phyloP scores from a whole-genome alignment of 2,329 filamentous ascomycete species.

The Amesomyces nigricolor region DNA sequence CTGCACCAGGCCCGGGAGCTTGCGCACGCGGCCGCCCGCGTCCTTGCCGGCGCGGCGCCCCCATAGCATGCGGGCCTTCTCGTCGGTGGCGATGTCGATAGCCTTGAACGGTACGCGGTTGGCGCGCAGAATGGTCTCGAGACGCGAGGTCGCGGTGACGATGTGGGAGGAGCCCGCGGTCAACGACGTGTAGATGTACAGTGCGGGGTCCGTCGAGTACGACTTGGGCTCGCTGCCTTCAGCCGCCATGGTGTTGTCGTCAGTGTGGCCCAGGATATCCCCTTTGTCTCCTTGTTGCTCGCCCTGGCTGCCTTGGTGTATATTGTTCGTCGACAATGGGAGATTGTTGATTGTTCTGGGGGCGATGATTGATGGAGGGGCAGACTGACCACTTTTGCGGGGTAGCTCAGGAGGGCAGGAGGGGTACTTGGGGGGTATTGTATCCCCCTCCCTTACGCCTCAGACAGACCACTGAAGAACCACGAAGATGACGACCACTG shows the following conservation, averaged over 20 bases:
- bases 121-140: constrained; percentile 92
- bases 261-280: not conserved
- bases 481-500: too few species aligned
- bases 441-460: too few species aligned
- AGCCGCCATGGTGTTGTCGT: constrained; percentile 12
- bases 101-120: constrained; percentile 93
- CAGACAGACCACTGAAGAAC: too few species aligned
- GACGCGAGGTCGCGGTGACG: constrained; percentile 87
- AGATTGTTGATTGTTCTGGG: not conserved
- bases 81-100: constrained; percentile 84
- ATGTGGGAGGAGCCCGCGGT: constrained; percentile 95
- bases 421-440: too few species aligned
- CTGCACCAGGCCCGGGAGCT: constrained; percentile 84
- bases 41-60: constrained; percentile 74
- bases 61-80: constrained; percentile 84
- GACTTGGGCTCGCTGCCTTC: constrained; percentile 17
- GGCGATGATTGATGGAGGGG: not conserved
- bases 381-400: constrained; percentile 1
- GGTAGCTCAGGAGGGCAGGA: not conserved
- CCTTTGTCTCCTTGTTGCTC: not conserved
- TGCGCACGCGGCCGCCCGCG: constrained; percentile 56
- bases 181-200: constrained; percentile 95
- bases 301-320: too few species aligned
- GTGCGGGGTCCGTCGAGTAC: constrained; percentile 51
- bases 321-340: not conserved